A percentile compares a stretch with the other conserved stretches of the same genome.
These are phyloP conservation scores for Neurospora sublineolata DNA, from an alignment of 495 filamentous ascomycete species.

Conservation along the genomic window DNA sequence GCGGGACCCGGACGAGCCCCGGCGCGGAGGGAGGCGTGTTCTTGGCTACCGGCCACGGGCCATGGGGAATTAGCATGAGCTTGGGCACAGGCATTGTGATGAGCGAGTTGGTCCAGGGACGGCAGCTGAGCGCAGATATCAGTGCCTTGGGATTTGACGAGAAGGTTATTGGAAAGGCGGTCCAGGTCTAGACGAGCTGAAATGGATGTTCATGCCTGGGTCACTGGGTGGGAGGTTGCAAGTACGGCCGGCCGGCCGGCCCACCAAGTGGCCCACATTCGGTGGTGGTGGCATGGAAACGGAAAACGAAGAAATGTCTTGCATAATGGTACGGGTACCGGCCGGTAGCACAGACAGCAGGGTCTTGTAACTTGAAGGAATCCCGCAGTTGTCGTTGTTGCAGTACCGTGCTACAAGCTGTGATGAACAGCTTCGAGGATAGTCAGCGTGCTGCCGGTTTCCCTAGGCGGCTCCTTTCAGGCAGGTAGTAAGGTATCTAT, in stretches of 20 bases:
- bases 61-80: conserved; percentile 55
- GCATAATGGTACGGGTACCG: neutral
- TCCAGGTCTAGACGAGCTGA: neutral
- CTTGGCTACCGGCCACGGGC: conserved; percentile 61
- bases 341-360: neutral
- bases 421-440: neutral
- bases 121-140: conserved; percentile 39
- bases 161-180: neutral
- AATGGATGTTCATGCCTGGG: neutral
- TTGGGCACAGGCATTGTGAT: conserved; percentile 58
- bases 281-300: neutral
- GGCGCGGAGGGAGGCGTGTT: conserved; percentile 51
- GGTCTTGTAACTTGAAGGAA: neutral
- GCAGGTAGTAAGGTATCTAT: neutral
- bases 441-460: neutral
- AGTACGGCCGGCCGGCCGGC: neutral
- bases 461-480: neutral
- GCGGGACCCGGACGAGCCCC: conserved; percentile 27
- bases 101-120: conserved; percentile 49
- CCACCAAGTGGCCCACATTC: neutral
- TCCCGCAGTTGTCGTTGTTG: neutral
- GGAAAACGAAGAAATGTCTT: neutral
- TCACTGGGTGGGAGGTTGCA: neutral
- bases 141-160: conserved; percentile 9
- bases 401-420: neutral